A percentile compares a stretch with the other conserved stretches of the same genome.
Conservation (phyloP, 352 stramenopile species). For the Phytophthora brassicae region DNA sequence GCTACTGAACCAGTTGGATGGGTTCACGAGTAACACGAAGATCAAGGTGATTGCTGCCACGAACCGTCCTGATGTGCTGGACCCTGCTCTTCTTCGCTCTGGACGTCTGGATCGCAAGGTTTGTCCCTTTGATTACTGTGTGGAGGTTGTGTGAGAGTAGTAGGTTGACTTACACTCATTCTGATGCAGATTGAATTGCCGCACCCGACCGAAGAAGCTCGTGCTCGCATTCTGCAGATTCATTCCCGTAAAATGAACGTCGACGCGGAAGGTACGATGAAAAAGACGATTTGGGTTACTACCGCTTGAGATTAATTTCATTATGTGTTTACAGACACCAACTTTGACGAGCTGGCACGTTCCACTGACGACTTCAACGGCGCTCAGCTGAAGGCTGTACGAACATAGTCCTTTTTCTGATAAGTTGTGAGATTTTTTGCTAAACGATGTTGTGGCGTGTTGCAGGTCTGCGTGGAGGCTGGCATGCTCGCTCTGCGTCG, state of each 20-base stretch:
- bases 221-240: constrained; percentile 96
- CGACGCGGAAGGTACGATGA: constrained; percentile 70
- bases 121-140: constrained; percentile 1
- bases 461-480: constrained; percentile 96
- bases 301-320: not conserved
- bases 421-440: not conserved
- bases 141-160: too few species aligned
- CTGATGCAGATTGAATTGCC: constrained; percentile 95
- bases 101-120: constrained; percentile 94
- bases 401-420: not conserved
- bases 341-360: constrained; percentile 97
- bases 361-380: constrained; percentile 99
- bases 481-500: constrained; percentile 97
- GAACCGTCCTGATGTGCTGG: constrained; percentile 96
- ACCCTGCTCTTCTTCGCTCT: constrained; percentile 95
- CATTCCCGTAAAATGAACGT: constrained; percentile 98
- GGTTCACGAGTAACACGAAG: constrained; percentile 98
- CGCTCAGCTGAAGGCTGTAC: constrained; percentile 96
- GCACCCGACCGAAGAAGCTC: constrained; percentile 96
- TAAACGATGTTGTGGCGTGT: constrained; percentile 1
- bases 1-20: constrained; percentile 97
- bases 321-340: constrained; percentile 74
- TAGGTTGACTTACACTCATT: too few species aligned
- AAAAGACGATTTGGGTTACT: too few species aligned
- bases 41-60: constrained; percentile 99